Percentiles rank a stretch among this genome's conserved stretches.
Evolutionary conservation across 805 yeast species (phyloP).

Genomic region (Kodamaea fukazawae): DNA sequence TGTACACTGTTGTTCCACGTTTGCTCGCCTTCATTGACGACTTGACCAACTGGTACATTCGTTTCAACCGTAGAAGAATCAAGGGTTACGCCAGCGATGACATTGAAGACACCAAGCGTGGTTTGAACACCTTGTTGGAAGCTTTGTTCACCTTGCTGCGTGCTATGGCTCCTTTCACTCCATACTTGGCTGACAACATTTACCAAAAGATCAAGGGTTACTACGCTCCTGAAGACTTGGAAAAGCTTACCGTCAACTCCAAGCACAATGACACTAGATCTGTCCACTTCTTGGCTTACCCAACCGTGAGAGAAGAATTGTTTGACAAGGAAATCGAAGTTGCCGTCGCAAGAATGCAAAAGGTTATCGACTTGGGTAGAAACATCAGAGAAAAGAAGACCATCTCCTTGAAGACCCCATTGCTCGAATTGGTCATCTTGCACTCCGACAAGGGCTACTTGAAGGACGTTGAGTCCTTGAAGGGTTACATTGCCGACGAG

Average conservation of each 20-base stretch:
- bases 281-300: constrained; percentile 92
- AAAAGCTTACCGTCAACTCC: constrained; percentile 37
- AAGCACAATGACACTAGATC: constrained; percentile 64
- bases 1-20: constrained; percentile 95
- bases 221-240: constrained; percentile 59
- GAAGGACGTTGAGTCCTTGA: constrained; percentile 72
- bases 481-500: constrained; percentile 82
- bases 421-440: constrained; percentile 80
- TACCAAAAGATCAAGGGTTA: constrained; percentile 69
- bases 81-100: constrained; percentile 84
- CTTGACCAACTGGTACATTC: constrained; percentile 97
- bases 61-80: constrained; percentile 96
- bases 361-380: constrained; percentile 94
- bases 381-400: constrained; percentile 93
- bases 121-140: constrained; percentile 87
- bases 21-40: constrained; percentile 85
- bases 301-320: constrained; percentile 74
- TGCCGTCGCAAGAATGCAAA: constrained; percentile 94
- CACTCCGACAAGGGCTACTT: constrained; percentile 76
- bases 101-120: constrained; percentile 75
- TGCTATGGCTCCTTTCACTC: constrained; percentile 99
- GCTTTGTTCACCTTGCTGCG: constrained; percentile 84
- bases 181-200: constrained; percentile 88
- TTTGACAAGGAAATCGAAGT: constrained; percentile 80
- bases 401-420: constrained; percentile 92